Base-by-base conservation (phyloP, 768 basidiomycete species). In the Flagelloscypha sp. region DNA sequence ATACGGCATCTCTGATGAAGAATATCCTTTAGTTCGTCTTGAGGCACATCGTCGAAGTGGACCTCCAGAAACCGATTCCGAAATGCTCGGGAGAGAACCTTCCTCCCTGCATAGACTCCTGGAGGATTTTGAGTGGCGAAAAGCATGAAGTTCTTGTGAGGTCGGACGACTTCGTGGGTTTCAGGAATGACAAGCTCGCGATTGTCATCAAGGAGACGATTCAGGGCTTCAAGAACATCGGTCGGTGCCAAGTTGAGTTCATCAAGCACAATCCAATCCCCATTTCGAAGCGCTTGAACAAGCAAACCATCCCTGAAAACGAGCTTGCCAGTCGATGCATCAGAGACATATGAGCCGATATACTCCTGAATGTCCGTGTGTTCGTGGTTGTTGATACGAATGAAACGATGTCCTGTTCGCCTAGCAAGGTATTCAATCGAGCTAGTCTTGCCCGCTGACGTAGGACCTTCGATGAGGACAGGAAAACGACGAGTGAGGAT, bases 311-410 rank as follows among this genome's bases (percentile, higher is more conserved):
- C 95, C 47, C 83, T 84, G 62, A 95, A 98, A 7, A 87, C 78
- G 11, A 98, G 72, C 57, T 89, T 93, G n/a, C 95, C 95, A 0
- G 90, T 88, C 10, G 72, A 53, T 6, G 90, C 79, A 55, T 98
- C 92, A 2, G 95, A 93, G 16, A 93, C 78, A 52, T 99, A 99
- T 0, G 90, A 90, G 3, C 95, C 95, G 30, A 98, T 70, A 52
- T 99, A 99, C 54, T 99, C 95, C 52, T 99, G 95, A 33, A 99
- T 95, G 52, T 99, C 95, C 5, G 95, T 99, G 52, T 98, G 95
- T 44, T 99, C 95, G 61, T 99, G 95, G 50, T 99, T 99, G 63
- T 99, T 99, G 69, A 99, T 97, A 25, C 95, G 86, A 20, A 99
- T 79, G 57, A 97, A 98, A 23, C 74, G 78, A 63, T 99, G 95